A percentile compares a stretch with the other conserved stretches of the same genome.
Conservation (phyloP, 192 early-diverging fungal genomes). For the Martensiomyces pterosporus region DNA sequence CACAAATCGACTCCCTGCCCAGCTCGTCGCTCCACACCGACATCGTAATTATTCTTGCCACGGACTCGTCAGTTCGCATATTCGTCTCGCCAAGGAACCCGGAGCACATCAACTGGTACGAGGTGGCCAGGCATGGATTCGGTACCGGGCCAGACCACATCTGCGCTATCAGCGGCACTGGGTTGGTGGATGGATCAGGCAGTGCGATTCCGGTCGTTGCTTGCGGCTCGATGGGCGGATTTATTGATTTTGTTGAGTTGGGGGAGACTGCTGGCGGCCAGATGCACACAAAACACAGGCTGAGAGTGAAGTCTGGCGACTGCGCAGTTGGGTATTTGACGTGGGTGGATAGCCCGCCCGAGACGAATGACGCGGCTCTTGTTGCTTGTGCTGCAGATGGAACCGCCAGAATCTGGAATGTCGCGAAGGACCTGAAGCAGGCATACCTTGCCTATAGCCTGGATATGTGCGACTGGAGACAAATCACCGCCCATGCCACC, state of each 20-base stretch:
- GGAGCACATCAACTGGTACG: slow-evolving; percentile 18
- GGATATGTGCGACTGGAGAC: slow-evolving; percentile 27
- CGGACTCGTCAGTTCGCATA: slow-evolving; percentile 36
- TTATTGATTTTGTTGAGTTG: slow-evolving; percentile 16
- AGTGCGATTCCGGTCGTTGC: slow-evolving; percentile 15
- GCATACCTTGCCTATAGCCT: slow-evolving; percentile 5
- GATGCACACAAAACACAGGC: slow-evolving; percentile 1
- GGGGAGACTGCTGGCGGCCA: background rate
- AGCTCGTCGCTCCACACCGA: slow-evolving; percentile 10
- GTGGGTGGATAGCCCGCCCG: too few relatives aligned
- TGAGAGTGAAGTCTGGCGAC: slow-evolving; percentile 6
- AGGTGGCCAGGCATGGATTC: slow-evolving; percentile 29
- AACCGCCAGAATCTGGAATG: slow-evolving; percentile 18
- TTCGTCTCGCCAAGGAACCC: slow-evolving; percentile 20
- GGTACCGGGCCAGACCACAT: slow-evolving; percentile 14
- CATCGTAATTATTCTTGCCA: slow-evolving; percentile 18
- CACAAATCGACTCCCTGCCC: slow-evolving; percentile 22
- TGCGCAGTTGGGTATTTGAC: slow-evolving; percentile 10
- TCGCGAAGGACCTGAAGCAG: slow-evolving; percentile 11
- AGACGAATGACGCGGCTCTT: too few relatives aligned
- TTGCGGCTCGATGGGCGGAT: slow-evolving; percentile 24
- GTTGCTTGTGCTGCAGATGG: slow-evolving; percentile 27
- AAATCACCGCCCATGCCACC: slow-evolving; percentile 23
- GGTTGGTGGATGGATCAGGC: background rate
- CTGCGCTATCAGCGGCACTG: slow-evolving; percentile 15